Conservation (phyloP, 768 basidiomycete genomes). For the Podaxis rugospora region DNA sequence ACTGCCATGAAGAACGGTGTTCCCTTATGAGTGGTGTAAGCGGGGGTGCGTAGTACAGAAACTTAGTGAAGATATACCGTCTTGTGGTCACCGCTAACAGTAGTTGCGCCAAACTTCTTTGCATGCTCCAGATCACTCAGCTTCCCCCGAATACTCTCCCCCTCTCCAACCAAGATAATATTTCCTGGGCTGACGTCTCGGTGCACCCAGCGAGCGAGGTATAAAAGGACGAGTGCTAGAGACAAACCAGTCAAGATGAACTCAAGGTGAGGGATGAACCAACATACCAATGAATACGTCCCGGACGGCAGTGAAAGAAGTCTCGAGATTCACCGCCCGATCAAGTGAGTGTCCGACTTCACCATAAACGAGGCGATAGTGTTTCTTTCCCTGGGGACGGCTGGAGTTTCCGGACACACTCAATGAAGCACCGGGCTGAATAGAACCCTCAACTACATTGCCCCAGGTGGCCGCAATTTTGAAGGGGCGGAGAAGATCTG, state of each 20-base stretch:
- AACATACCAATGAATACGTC: not conserved
- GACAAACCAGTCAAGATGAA: not conserved
- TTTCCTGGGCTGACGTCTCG: conserved; percentile 8
- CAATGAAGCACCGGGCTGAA: not conserved
- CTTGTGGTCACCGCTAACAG: not conserved
- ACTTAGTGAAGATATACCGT: not conserved
- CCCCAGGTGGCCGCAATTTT: not conserved
- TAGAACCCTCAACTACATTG: not conserved
- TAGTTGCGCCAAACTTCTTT: not conserved
- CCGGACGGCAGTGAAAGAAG: not conserved
- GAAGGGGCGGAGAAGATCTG: not conserved
- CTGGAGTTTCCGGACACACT: not conserved
- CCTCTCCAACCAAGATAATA: not conserved
- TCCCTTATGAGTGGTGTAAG: not conserved
- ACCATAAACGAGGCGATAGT: not conserved
- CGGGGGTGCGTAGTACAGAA: not conserved
- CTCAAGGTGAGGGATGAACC: not conserved
- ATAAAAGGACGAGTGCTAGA: conserved; percentile 7
- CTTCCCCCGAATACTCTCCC: not conserved
- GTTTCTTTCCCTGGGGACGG: not conserved
- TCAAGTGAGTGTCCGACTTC: conserved; percentile 12
- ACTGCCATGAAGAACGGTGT: not conserved
- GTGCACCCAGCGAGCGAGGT: conserved; percentile 10
- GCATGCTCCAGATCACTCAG: conserved; percentile 12
- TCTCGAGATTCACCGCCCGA: conserved; percentile 23